These are phyloP conservation scores for Hyaloscypha bicolor DNA, from an alignment of 495 filamentous ascomycete species.

Conservation along the genomic window DNA sequence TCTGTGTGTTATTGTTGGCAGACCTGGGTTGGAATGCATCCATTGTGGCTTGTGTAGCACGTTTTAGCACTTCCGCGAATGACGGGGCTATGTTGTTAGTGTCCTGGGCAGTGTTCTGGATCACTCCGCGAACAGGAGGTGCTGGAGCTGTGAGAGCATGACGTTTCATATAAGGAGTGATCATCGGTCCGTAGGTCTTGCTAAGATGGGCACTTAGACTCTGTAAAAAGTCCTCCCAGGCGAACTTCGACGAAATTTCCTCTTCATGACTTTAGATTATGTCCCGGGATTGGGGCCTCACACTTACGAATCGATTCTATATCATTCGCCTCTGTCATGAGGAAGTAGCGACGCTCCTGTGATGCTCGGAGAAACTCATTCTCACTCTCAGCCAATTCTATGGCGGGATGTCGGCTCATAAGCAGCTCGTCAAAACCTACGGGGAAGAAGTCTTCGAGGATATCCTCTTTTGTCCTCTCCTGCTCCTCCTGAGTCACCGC, in stretches of 20 bases:
- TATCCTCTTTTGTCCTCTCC: constrained; percentile 63
- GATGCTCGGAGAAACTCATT: constrained; percentile 70
- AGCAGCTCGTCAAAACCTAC: constrained; percentile 65
- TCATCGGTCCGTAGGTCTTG: constrained; percentile 41
- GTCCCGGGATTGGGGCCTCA: neutral
- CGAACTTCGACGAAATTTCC: constrained; percentile 71
- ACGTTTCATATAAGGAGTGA: constrained; percentile 32
- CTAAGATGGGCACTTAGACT: constrained; percentile 74
- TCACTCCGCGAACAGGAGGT: neutral
- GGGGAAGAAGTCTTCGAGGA: constrained; percentile 76
- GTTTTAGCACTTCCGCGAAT: constrained; percentile 45
- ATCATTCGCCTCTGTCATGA: constrained; percentile 64
- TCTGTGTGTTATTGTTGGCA: constrained; percentile 41
- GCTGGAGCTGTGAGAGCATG: constrained; percentile 30
- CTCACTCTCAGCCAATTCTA: constrained; percentile 68
- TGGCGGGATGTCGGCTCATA: constrained; percentile 64
- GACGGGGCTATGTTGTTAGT: neutral
- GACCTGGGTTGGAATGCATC: constrained; percentile 52
- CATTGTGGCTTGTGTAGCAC: constrained; percentile 55
- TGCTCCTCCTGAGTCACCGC: constrained; percentile 61
- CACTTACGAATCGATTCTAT: constrained; percentile 57
- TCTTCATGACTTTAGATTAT: constrained; percentile 39
- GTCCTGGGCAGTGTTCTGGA: neutral
- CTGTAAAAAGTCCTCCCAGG: constrained; percentile 77
- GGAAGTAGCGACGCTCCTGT: constrained; percentile 64